Evolutionary conservation across 805 yeast genomes (phyloP), one percentile per base, ranked within the genome.

Genomic region (Ogataea populi-albae): DNA sequence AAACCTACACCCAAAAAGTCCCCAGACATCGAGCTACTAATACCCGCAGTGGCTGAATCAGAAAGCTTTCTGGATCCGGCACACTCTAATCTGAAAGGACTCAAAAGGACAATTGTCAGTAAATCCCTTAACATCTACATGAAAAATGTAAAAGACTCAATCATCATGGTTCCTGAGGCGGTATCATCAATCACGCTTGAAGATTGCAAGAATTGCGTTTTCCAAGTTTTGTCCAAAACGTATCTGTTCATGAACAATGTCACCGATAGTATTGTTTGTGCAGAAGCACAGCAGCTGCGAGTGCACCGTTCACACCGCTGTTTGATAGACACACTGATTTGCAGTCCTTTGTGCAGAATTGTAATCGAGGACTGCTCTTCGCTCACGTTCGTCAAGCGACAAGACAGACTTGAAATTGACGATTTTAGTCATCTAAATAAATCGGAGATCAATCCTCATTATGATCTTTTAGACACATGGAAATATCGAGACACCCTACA

Each of bases 361-460:
- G 45, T 58, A 10, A 51, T 59, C 15, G 64, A 59, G 34, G 38
- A 44, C 18, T 52, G 55, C 22, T 10, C 37, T 9, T 28, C 27
- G 5, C 25, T 59, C n/a, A 26, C 19, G 5, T 27, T 55, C 11
- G 35, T 43, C 6, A 26, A 26, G 26, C 28, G 9, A 15, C 21
- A 31, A 11, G 10, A 26, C 3, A 17, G 17, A 10, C 31, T 54
- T 3, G 30, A 38, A 9, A 49, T 60, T 10, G 64, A 60, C 26
- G 64, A 60, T 35, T 60, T 60, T 39, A 41, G 44, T 23, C 36
- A 37, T 22, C 62, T 60, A 10, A 41, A 43, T 23, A 44, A 34
- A 25, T 11, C 26, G 1, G 40, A 26, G 18, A 33, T 36, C 8
- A 50, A 43, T 30, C 48, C 55, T 10, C 47, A 52, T 34, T 55